These are phyloP conservation scores for Xylariomycetidae sp. DNA, from an alignment of 2,329 filamentous ascomycete species.

Conservation along the genomic window DNA sequence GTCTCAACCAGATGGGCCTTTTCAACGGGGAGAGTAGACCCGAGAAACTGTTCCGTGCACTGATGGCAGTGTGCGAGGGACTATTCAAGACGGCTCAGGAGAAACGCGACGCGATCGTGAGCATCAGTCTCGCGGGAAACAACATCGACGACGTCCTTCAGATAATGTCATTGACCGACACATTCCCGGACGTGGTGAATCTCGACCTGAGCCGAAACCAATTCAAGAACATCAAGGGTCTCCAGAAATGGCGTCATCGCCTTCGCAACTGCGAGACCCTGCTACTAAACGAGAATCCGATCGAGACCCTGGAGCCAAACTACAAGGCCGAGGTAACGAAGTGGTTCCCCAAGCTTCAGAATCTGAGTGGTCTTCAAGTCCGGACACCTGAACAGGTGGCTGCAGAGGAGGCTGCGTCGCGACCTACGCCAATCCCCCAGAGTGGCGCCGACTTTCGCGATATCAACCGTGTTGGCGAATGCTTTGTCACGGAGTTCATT, in stretches of 20 bases:
- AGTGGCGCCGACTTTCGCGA: conserved; percentile 66
- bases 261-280: conserved; percentile 77
- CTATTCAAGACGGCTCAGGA: conserved; percentile 67
- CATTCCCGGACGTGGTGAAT: conserved; percentile 80
- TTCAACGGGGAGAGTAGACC: conserved; percentile 66
- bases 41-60: conserved; percentile 83
- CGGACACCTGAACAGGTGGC: conserved; percentile 66
- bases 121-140: conserved; percentile 78
- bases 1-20: conserved; percentile 67
- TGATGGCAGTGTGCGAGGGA: conserved; percentile 80
- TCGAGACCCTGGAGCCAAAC: conserved; percentile 53
- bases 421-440: conserved; percentile 55
- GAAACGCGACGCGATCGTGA: conserved; percentile 72
- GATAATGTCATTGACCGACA: conserved; percentile 69
- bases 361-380: conserved; percentile 69
- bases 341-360: conserved; percentile 77
- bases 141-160: conserved; percentile 64
- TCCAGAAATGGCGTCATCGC: conserved; percentile 73
- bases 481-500: conserved; percentile 71
- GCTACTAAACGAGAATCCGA: conserved; percentile 70
- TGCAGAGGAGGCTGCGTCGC: conserved; percentile 41
- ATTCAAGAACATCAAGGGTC: conserved; percentile 58
- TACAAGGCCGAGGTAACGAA: conserved; percentile 64
- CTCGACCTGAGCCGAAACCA: conserved; percentile 84
- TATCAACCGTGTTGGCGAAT: conserved; percentile 65